These are phyloP conservation scores for Astrocystis sublimbata DNA, from an alignment of 495 filamentous ascomycete genomes.

Conservation along the genomic window DNA sequence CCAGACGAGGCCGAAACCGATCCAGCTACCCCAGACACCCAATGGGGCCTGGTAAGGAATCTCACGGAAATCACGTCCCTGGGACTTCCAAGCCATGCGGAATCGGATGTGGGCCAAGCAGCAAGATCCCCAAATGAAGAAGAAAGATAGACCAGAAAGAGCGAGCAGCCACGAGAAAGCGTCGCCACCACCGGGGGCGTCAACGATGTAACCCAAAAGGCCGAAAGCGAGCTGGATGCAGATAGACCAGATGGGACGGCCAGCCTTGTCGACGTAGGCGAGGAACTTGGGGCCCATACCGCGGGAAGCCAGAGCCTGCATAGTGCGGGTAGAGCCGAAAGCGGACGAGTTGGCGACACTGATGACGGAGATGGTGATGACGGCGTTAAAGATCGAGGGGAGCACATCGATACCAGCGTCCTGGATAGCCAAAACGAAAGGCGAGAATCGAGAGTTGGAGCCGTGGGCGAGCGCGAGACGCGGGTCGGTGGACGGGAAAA, in stretches of 20 bases:
- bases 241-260: constrained; percentile 57
- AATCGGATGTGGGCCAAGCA: constrained; percentile 74
- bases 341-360: constrained; percentile 64
- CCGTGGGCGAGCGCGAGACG: constrained; percentile 45
- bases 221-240: constrained; percentile 55
- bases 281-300: constrained; percentile 61
- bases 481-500: constrained; percentile 47
- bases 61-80: constrained; percentile 53
- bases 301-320: constrained; percentile 59
- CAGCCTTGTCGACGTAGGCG: constrained; percentile 57
- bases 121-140: constrained; percentile 74
- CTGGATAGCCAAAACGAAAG: constrained; percentile 68
- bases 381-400: constrained; percentile 69
- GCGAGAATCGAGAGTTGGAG: constrained; percentile 51
- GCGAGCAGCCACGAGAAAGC: constrained; percentile 67
- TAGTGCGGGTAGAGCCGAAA: constrained; percentile 62
- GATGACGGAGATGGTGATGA: constrained; percentile 63
- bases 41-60: constrained; percentile 53
- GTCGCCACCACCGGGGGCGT: constrained; percentile 26
- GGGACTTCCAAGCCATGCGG: constrained; percentile 54
- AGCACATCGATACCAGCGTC: constrained; percentile 65
- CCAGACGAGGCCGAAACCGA: constrained; percentile 59
- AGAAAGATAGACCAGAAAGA: constrained; percentile 63
- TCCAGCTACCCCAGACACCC: constrained; percentile 62
- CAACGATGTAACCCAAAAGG: constrained; percentile 38